phyloP scores from a whole-genome alignment of 2,329 filamentous ascomycete species.

The Capronia epimyces region DNA sequence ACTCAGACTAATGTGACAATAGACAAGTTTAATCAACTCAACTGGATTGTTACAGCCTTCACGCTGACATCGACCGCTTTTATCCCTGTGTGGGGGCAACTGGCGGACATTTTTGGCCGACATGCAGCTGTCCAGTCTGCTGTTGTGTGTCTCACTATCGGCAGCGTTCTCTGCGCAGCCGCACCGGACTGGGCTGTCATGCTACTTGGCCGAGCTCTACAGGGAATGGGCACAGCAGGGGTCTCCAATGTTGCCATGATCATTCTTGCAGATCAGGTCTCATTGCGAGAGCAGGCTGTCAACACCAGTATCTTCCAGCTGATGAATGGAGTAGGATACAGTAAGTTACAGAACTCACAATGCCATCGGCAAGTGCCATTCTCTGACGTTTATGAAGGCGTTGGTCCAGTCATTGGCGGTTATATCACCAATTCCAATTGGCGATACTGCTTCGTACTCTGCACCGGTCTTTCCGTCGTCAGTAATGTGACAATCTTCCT shows the following conservation, averaged over 20 bases:
- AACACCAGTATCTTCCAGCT: constrained; percentile 60
- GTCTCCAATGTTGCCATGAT: constrained; percentile 54
- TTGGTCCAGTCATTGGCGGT: constrained; percentile 59
- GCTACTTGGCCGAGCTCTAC: constrained; percentile 49
- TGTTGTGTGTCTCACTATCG: constrained; percentile 53
- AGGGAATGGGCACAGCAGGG: constrained; percentile 48
- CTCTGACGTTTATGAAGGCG: constrained; percentile 11
- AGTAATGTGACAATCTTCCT: constrained; percentile 45
- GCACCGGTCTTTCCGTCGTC: constrained; percentile 18
- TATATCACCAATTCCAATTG: constrained; percentile 51
- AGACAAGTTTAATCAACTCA: constrained; percentile 51
- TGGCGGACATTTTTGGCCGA: constrained; percentile 52
- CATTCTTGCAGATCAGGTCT: constrained; percentile 44
- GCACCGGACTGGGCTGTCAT: constrained; percentile 47
- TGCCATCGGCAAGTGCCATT: background rate
- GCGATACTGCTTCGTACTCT: constrained; percentile 57
- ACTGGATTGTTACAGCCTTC: constrained; percentile 57
- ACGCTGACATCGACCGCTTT: constrained; percentile 58
- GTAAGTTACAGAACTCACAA: constrained; percentile 21
- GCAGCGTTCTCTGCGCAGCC: constrained; percentile 47
- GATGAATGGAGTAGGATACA: constrained; percentile 55
- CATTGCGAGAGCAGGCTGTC: constrained; percentile 55
- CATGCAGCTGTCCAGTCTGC: constrained; percentile 48
- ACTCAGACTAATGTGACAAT: constrained; percentile 42
- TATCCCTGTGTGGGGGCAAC: constrained; percentile 49